Conservation (phyloP, 1,284 basidiomycete genomes). For the Sporisorium reilianum region DNA sequence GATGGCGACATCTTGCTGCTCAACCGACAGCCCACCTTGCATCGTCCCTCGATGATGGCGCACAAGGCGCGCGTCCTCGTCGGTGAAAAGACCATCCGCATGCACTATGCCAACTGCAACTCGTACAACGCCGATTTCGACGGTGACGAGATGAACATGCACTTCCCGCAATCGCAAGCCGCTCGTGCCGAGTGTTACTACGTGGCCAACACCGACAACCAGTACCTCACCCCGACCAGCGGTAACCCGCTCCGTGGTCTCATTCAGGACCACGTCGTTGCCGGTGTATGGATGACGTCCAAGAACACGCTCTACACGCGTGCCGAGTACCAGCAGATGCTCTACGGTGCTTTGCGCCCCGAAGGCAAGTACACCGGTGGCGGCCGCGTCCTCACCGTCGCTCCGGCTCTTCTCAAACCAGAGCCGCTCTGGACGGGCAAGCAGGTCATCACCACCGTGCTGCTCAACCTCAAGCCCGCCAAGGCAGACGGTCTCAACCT, state of each 20-base stretch:
- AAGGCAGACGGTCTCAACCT: conserved; percentile 87
- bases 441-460: conserved; percentile 80
- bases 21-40: conserved; percentile 97
- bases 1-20: conserved; percentile 97
- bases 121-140: conserved; percentile 99
- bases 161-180: conserved; percentile 95
- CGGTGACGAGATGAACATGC: conserved; percentile 99
- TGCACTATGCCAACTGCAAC: conserved; percentile 99
- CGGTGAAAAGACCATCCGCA: conserved; percentile 98
- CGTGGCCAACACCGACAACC: conserved; percentile 98
- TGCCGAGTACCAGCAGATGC: conserved; percentile 95
- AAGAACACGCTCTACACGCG: conserved; percentile 94
- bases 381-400: conserved; percentile 82
- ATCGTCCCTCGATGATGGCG: conserved; percentile 99
- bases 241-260: conserved; percentile 97
- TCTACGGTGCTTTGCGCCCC: conserved; percentile 93
- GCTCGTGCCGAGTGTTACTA: conserved; percentile 82
- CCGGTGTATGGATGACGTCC: conserved; percentile 98
- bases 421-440: conserved; percentile 95
- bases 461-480: conserved; percentile 83
- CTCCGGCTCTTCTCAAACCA: conserved; percentile 93
- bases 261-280: conserved; percentile 99
- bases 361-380: conserved; percentile 81
- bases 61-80: conserved; percentile 91
- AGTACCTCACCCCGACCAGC: conserved; percentile 97